These are phyloP conservation scores for Mycena galopus DNA, from an alignment of 768 basidiomycete genomes.

Conservation along the genomic window DNA sequence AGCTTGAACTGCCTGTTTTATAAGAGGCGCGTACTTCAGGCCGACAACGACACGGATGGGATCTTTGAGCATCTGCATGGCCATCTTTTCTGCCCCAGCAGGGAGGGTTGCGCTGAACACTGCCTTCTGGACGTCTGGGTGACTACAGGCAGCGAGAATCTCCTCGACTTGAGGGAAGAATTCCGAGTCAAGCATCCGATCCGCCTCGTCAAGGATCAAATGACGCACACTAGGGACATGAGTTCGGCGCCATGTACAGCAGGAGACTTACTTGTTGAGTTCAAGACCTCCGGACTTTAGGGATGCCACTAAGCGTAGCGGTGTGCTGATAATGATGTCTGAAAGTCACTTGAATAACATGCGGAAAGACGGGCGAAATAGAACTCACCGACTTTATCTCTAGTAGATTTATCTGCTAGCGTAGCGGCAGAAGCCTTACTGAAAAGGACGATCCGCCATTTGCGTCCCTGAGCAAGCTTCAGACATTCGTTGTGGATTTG, in stretches of 20 bases:
- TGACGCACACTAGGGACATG: slow-evolving; percentile 76
- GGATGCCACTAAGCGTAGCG: slow-evolving; percentile 87
- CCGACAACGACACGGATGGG: slow-evolving; percentile 97
- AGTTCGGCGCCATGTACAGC: slow-evolving; percentile 6
- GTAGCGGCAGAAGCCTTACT: slow-evolving; percentile 92
- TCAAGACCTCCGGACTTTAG: slow-evolving; percentile 76
- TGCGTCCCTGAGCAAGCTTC: slow-evolving; percentile 83
- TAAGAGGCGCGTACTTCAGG: slow-evolving; percentile 76
- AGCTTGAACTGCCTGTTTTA: background rate
- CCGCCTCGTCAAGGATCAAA: slow-evolving; percentile 91
- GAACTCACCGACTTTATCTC: slow-evolving; percentile 82
- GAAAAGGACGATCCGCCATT: slow-evolving; percentile 86
- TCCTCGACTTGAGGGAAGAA: slow-evolving; percentile 93
- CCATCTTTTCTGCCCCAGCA: slow-evolving; percentile 86
- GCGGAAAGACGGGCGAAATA: slow-evolving; percentile 8
- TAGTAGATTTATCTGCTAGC: slow-evolving; percentile 76
- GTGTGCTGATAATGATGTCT: slow-evolving; percentile 96
- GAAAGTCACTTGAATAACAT: slow-evolving; percentile 17
- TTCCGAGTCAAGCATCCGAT: slow-evolving; percentile 90
- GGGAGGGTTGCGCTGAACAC: slow-evolving; percentile 97
- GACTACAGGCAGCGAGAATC: slow-evolving; percentile 82
- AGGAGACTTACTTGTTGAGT: slow-evolving; percentile 73
- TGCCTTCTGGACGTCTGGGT: slow-evolving; percentile 81
- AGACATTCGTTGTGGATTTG: slow-evolving; percentile 95
- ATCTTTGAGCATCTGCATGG: slow-evolving; percentile 86